phyloP scores from a whole-genome alignment of 2,329 filamentous ascomycete species.

The Polychaeton citri region DNA sequence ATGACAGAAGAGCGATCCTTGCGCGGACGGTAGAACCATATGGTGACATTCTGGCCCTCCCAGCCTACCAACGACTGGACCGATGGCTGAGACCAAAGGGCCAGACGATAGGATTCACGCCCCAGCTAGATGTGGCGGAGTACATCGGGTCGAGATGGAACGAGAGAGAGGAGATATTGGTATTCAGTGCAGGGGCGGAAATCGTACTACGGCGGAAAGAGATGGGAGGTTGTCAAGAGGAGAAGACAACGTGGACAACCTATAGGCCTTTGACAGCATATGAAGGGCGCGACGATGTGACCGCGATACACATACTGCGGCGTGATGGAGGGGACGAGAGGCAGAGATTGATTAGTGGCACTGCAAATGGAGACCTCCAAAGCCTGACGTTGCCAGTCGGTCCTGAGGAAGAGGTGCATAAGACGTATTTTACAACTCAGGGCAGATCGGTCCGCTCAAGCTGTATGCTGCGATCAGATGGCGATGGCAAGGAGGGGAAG shows the following conservation, averaged over 20 bases:
- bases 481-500: constrained; percentile 13
- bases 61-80: constrained; percentile 18
- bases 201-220: constrained; percentile 37
- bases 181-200: constrained; percentile 47
- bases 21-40: constrained; percentile 38
- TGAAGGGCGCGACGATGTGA: constrained; percentile 47
- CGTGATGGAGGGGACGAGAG: constrained; percentile 20
- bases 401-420: constrained; percentile 11
- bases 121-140: constrained; percentile 23
- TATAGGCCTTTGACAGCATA: constrained; percentile 38
- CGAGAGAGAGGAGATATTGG: constrained; percentile 42
- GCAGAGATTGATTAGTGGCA: constrained; percentile 41
- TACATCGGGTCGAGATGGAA: constrained; percentile 25
- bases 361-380: constrained; percentile 40
- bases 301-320: constrained; percentile 40
- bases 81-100: constrained; percentile 29
- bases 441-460: constrained; percentile 33
- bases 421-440: constrained; percentile 32
- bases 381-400: constrained; percentile 18
- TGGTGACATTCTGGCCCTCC: constrained; percentile 10
- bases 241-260: constrained; percentile 31
- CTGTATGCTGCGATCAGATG: constrained; percentile 8
- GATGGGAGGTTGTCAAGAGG: constrained; percentile 8
- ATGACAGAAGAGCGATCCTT: constrained; percentile 43
- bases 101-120: constrained; percentile 47